Conservation (phyloP, 129 eudicot genomes). For the Erigeron canadensis region DNA sequence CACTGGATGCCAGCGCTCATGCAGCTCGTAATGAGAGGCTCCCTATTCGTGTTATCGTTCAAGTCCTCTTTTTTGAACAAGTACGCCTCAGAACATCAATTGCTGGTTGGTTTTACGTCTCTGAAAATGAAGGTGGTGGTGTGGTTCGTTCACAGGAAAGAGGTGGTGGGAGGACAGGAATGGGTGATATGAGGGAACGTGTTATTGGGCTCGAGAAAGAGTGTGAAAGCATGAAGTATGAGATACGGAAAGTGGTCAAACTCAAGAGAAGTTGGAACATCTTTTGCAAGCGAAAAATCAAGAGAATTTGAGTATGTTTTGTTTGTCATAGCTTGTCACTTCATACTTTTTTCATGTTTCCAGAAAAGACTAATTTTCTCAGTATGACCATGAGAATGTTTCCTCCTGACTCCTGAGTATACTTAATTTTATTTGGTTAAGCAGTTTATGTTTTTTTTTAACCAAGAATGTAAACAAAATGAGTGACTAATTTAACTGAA, state of each 20-base stretch:
- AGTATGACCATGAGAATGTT: too few species aligned
- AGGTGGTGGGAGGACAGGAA: conserved; percentile 12
- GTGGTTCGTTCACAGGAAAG: conserved; percentile 9
- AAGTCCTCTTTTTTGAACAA: conserved; percentile 74
- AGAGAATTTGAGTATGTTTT: conserved; percentile 10
- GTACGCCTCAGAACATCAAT: conserved; percentile 61
- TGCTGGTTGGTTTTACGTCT: conserved; percentile 66
- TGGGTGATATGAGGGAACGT: conserved; percentile 46
- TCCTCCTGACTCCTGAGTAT: too few species aligned
- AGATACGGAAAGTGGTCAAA: conserved; percentile 43
- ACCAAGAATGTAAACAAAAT: too few species aligned
- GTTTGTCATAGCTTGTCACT: not conserved
- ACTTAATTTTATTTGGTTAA: too few species aligned
- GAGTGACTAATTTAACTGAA: too few species aligned
- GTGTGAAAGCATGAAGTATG: conserved; percentile 42
- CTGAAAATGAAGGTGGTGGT: conserved; percentile 43
- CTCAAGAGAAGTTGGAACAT: conserved; percentile 39
- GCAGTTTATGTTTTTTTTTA: too few species aligned
- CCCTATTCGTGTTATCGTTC: conserved; percentile 69
- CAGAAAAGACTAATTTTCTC: too few species aligned
- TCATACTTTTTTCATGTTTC: not conserved
- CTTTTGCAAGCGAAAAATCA: conserved; percentile 34
- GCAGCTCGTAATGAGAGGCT: conserved; percentile 80
- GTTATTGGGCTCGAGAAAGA: conserved; percentile 46
- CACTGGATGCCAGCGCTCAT: conserved; percentile 65